Percentiles rank a stretch among this genome's conserved stretches.
Conservation (phyloP, 805 yeast species). For the Lipomyces mesembrius region DNA sequence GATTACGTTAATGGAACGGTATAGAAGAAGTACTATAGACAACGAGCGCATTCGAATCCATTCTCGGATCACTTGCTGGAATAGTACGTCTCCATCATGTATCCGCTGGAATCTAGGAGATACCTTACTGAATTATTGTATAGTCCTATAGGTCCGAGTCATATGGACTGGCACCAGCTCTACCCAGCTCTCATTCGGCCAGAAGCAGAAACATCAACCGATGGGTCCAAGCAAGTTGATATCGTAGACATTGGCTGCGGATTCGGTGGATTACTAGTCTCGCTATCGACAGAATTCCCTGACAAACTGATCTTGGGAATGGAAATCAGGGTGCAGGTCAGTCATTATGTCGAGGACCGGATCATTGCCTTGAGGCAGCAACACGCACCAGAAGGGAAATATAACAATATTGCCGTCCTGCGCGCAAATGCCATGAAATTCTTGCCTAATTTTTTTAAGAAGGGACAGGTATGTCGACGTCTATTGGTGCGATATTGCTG, state of each 20-base stretch:
- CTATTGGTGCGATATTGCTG: too few relatives aligned
- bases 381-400: constrained; percentile 51
- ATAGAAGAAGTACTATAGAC: constrained; percentile 80
- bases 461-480: constrained; percentile 60
- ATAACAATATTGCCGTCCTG: constrained; percentile 84
- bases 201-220: constrained; percentile 27
- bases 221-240: constrained; percentile 57
- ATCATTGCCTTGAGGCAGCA: constrained; percentile 83
- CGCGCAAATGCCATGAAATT: constrained; percentile 98
- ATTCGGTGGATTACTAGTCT: constrained; percentile 86
- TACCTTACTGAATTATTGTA: background rate
- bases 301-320: constrained; percentile 75
- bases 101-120: background rate
- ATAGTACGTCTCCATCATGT: constrained; percentile 50
- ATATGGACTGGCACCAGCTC: constrained; percentile 83
- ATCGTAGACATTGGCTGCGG: constrained; percentile 98
- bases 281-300: constrained; percentile 77
- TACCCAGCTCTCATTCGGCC: constrained; percentile 62
- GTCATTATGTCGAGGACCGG: constrained; percentile 94
- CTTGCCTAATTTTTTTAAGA: constrained; percentile 86
- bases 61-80: constrained; percentile 93
- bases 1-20: background rate
- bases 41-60: constrained; percentile 97
- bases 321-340: constrained; percentile 98
- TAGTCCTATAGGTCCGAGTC: constrained; percentile 71